phyloP scores from a whole-genome alignment of 805 yeast species.

The Saturnispora serradocipensis region DNA sequence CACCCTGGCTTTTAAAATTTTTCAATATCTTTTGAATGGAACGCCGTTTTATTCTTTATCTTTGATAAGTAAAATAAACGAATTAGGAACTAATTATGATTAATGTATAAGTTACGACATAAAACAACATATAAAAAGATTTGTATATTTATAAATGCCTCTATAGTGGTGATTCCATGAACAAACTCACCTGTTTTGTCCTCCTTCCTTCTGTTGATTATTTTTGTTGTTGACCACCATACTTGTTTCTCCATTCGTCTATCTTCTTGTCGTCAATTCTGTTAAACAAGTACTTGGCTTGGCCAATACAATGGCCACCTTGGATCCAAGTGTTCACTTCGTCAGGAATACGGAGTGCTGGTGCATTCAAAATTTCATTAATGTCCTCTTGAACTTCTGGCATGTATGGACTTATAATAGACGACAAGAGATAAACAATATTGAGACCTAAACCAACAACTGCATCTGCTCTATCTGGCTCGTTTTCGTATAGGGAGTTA shows the following conservation, averaged over 20 bases:
- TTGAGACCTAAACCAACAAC: conserved; percentile 89
- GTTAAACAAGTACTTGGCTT: conserved; percentile 84
- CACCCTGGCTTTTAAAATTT: neutral
- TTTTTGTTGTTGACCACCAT: conserved; percentile 64
- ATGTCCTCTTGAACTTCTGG: conserved; percentile 74
- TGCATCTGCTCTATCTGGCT: conserved; percentile 78
- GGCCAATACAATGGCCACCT: conserved; percentile 80
- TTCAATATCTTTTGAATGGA: neutral
- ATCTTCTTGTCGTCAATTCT: conserved; percentile 87
- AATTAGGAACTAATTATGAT: neutral
- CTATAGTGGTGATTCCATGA: neutral
- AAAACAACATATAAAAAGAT: neutral
- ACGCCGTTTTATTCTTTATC: neutral
- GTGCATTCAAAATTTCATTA: conserved; percentile 72
- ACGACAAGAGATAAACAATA: conserved; percentile 75
- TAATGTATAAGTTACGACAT: neutral
- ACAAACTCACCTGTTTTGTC: neutral
- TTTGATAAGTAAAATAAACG: neutral
- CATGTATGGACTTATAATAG: conserved; percentile 80
- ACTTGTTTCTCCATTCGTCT: conserved; percentile 76
- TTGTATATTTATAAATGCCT: neutral
- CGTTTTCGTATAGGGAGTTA: conserved; percentile 67
- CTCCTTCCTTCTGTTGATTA: neutral
- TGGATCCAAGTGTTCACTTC: conserved; percentile 57
- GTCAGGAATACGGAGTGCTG: conserved; percentile 69